A percentile compares a stretch with the other conserved stretches of the same genome.
Evolutionary conservation across 371 early-diverging fungal species (phyloP).

Genomic region (Choanephora cucurbitarum): DNA sequence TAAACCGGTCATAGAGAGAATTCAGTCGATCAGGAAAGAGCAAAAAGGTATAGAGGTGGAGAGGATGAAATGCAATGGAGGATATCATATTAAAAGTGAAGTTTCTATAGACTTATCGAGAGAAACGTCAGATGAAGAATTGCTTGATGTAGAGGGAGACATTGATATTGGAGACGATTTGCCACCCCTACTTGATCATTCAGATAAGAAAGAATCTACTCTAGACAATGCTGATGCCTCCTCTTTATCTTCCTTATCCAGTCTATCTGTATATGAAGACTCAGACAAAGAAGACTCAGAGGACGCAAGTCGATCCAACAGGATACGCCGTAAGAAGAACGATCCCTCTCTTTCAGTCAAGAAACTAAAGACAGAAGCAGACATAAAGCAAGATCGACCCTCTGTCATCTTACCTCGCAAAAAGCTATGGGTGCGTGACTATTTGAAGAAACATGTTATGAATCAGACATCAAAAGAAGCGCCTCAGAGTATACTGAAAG

Average conservation of each 20-base stretch:
- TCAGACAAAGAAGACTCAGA: slow-evolving; percentile 14
- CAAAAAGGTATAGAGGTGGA: background rate
- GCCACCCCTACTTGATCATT: slow-evolving; percentile 6
- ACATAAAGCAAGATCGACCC: background rate
- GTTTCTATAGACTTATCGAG: background rate
- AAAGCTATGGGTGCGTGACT: slow-evolving; percentile 29
- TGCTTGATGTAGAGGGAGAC: slow-evolving; percentile 28
- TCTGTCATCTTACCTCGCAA: slow-evolving; percentile 19
- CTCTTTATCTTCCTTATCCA: slow-evolving; percentile 26
- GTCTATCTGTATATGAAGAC: slow-evolving; percentile 23
- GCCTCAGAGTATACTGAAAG: background rate
- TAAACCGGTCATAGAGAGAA: slow-evolving; percentile 5
- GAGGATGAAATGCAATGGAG: background rate
- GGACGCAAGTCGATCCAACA: background rate
- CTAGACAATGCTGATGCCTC: slow-evolving; percentile 24
- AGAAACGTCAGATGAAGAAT: slow-evolving; percentile 27
- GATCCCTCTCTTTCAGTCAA: background rate
- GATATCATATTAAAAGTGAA: background rate
- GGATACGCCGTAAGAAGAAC: background rate
- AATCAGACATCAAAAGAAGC: background rate
- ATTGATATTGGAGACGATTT: slow-evolving; percentile 27
- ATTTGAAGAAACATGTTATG: slow-evolving; percentile 10
- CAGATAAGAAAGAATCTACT: slow-evolving; percentile 9
- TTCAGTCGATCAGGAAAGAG: background rate
- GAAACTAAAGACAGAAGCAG: background rate